Evolutionary conservation across 441 rosid species (phyloP), one percentile per base, ranked within the genome.

Genomic region (Breynia disticha): DNA sequence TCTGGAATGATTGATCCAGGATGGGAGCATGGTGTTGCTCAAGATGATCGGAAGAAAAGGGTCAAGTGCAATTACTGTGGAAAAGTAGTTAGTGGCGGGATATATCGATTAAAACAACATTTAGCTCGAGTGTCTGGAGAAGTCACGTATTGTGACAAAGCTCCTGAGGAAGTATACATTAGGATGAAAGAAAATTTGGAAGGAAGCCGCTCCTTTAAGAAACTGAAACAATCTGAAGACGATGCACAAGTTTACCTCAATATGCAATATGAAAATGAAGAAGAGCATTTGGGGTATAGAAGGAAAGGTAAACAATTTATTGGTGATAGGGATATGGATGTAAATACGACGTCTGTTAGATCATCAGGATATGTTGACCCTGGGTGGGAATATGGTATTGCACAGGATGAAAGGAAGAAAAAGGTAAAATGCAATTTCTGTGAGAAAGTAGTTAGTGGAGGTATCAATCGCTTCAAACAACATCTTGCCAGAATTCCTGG

Each of bases 331-430:
- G 71, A 72, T 68, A 62, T 77, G 57, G 68, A 64, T 55, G 64
- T 72, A 58, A 68, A 65, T 50, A 68, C 71, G 54, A 75, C 79
- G 42, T 83, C 81, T 60, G 81, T 79, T 54, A 80, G 88, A 21
- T 81, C 93, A 56, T 74, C 86, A 54, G 88, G 95, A 17, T 86
- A 82, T 59, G 83, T 84, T 67, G 98, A 88, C 66, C 98, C 97
- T n/a, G 98, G 98, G 46, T 91, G 98, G 96, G 96, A 87, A 63
- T 89, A 91, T 57, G 83, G 95, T 73, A 78, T 84, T 71, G 84
- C 97, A 45, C 93, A 86, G 60, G 98, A 88, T 62, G 90, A 76
- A 52, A 91, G 75, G 82, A 86, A 91, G 71, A 91, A 88, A 74
- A 79, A 71, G 70, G 98, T 87, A 17, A 87, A 83, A 67, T 87